Evolutionary conservation across 129 eudicot genomes (phyloP), one percentile per base, ranked within the genome.

Genomic region (Tanacetum coccineum): DNA sequence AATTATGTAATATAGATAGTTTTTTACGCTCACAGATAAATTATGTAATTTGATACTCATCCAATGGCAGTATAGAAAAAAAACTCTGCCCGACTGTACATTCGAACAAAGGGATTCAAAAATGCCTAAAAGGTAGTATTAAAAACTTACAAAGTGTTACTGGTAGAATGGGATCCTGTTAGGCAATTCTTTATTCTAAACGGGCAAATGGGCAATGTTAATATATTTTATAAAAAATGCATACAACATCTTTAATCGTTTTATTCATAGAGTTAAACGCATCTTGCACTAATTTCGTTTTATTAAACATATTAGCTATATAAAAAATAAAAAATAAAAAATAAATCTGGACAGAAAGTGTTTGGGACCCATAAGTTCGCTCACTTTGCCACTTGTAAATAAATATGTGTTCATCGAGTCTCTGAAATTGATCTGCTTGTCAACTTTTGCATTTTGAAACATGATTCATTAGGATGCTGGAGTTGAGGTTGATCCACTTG

Each of bases 91-190:
- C 79, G 87, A 30, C 90, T 91, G n/a, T 60, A 85, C 94, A 0
- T 91, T 91, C 72, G 87, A 83, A 81, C 94, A n/a, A 91, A 75
- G 97, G 97, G 59, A 58, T 91, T 63, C 89, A n/a, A n/a, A 91
- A 76, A 85, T 91, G 96, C n/a, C 85, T 91, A 21, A 83, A 83
- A 96, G 98, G 88, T 59, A 45, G 70, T 42, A 62, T n/a, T 40
- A 42, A 32, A 12, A 13, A 30, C 45, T 36, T 36, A 36, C 42
- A 6, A 6, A 9, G 42, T 36, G 42, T 36, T 36, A 36, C 42
- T 7, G 1, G 42, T 36, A 36, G n/a, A 36, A 36, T 7, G 42
- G 42, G 10, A n/a, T n/a, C 6, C 42, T 8, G 7, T 36, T 36
- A 36, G 42, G 42, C 42, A 36, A 36, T 36, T 9, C 42, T 36